Percentiles rank a stretch among this genome's conserved stretches.
These are phyloP conservation scores for Bonia amplexicaulis DNA, from an alignment of 176 grass and related monocot genomes.

Conservation along the genomic window DNA sequence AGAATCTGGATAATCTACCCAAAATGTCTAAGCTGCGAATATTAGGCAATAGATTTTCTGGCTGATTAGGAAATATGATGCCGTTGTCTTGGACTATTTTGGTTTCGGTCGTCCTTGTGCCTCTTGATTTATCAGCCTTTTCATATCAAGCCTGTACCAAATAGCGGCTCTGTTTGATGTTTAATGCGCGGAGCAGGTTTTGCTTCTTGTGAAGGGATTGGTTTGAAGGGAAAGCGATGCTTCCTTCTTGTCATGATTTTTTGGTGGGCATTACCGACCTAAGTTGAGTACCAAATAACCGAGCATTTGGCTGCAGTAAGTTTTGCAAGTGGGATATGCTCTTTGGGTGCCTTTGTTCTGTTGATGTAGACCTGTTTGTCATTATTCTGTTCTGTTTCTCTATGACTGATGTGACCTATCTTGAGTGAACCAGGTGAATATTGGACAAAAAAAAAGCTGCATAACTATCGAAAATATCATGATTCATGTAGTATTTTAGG, in stretches of 20 bases:
- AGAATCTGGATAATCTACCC: not conserved
- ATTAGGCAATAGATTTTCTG: not conserved
- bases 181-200: not conserved
- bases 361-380: not conserved
- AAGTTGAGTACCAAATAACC: not conserved
- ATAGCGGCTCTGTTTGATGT: constrained; percentile 9
- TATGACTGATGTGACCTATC: not conserved
- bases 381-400: not conserved
- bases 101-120: not conserved
- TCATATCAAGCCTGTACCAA: too few relatives aligned
- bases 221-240: not conserved
- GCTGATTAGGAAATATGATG: not conserved
- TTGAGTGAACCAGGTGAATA: not conserved
- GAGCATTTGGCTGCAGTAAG: not conserved
- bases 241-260: not conserved
- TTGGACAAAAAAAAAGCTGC: not conserved
- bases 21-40: not conserved
- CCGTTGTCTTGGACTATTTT: constrained; percentile 2
- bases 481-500: not conserved
- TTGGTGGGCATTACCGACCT: not conserved
- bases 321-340: not conserved
- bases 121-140: too few relatives aligned
- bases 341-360: not conserved
- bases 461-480: not conserved
- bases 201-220: not conserved